Evolutionary conservation across 1,284 basidiomycete species (phyloP).

Genomic region (Ustilago cynodontis): DNA sequence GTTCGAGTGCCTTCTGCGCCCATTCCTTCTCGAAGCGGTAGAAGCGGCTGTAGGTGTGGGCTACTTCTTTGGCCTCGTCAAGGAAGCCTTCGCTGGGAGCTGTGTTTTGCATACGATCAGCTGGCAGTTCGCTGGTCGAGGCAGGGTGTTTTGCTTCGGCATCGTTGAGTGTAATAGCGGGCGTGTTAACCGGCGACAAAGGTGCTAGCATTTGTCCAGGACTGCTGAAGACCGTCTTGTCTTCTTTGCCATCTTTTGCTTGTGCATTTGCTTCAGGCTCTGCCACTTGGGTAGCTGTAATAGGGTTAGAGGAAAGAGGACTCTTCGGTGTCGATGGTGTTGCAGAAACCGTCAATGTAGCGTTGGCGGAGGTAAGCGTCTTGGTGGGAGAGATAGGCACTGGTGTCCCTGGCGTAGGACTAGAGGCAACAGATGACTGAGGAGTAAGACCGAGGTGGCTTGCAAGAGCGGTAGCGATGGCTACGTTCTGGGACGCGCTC

Average conservation of each 20-base stretch:
- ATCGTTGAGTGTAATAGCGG: slow-evolving; percentile 29
- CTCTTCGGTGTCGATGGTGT: slow-evolving; percentile 36
- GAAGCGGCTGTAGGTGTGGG: slow-evolving; percentile 43
- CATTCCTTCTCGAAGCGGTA: slow-evolving; percentile 52
- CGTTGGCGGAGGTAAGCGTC: slow-evolving; percentile 5
- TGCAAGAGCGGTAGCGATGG: slow-evolving; percentile 41
- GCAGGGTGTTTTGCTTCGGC: not conserved
- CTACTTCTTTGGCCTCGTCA: slow-evolving; percentile 39
- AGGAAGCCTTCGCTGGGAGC: slow-evolving; percentile 20
- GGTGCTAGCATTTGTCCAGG: slow-evolving; percentile 1
- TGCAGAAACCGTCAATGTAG: slow-evolving; percentile 15
- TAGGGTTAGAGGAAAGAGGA: slow-evolving; percentile 25
- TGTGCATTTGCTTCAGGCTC: not conserved
- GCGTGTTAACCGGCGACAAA: slow-evolving; percentile 18
- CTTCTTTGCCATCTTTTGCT: not conserved
- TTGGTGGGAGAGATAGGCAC: slow-evolving; percentile 30
- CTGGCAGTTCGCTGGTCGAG: slow-evolving; percentile 2
- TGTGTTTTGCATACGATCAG: slow-evolving; percentile 17
- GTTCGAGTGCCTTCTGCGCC: slow-evolving; percentile 48
- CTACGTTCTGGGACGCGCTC: slow-evolving; percentile 33
- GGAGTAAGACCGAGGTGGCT: slow-evolving; percentile 40
- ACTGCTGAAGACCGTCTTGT: not conserved
- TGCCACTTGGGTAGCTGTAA: slow-evolving; percentile 16
- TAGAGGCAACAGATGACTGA: slow-evolving; percentile 26
- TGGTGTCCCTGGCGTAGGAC: slow-evolving; percentile 21